A percentile compares a stretch with the other conserved stretches of the same genome.
These are phyloP conservation scores for Exophiala lecanii-corni DNA, from an alignment of 2,329 filamentous ascomycete species.

Conservation along the genomic window DNA sequence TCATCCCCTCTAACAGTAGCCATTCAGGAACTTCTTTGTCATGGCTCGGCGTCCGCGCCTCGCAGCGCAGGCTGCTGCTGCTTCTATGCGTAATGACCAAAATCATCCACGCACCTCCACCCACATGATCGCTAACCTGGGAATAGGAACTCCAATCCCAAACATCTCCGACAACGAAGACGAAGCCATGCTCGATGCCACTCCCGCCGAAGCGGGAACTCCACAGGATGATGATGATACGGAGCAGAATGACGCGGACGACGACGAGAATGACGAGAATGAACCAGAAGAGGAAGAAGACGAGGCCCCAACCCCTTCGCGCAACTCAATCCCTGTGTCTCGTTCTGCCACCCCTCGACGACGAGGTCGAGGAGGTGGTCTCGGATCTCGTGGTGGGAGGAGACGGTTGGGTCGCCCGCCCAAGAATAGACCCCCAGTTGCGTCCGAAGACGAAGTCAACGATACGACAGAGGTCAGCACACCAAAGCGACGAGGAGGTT, in stretches of 20 bases:
- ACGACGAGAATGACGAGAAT: conserved; percentile 32
- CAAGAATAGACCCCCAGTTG: conserved; percentile 77
- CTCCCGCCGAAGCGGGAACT: conserved; percentile 32
- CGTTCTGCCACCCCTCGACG: conserved; percentile 50
- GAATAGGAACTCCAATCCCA: conserved; percentile 39
- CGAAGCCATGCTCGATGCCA: conserved; percentile 41
- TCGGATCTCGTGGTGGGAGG: conserved; percentile 13
- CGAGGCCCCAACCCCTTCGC: conserved; percentile 37
- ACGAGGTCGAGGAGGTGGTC: conserved; percentile 49
- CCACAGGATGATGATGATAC: conserved; percentile 33
- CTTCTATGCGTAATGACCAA: conserved; percentile 39
- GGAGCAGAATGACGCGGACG: conserved; percentile 24
- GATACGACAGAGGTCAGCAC: conserved; percentile 42
- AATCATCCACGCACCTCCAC: background rate
- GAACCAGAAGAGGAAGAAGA: conserved; percentile 48
- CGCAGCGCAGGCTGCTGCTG: conserved; percentile 44
- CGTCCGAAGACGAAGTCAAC: conserved; percentile 57
- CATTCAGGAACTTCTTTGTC: no score
- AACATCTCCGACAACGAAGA: conserved; percentile 41
- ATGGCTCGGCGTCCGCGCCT: conserved; percentile 45
- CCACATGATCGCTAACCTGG: conserved; percentile 7
- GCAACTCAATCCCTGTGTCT: conserved; percentile 41
- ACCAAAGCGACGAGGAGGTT: conserved; percentile 61
- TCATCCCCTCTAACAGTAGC: no score
- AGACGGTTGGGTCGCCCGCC: conserved; percentile 76